Conservation (phyloP, 2,329 filamentous ascomycete genomes). For the Ophiostoma pallidulum region DNA sequence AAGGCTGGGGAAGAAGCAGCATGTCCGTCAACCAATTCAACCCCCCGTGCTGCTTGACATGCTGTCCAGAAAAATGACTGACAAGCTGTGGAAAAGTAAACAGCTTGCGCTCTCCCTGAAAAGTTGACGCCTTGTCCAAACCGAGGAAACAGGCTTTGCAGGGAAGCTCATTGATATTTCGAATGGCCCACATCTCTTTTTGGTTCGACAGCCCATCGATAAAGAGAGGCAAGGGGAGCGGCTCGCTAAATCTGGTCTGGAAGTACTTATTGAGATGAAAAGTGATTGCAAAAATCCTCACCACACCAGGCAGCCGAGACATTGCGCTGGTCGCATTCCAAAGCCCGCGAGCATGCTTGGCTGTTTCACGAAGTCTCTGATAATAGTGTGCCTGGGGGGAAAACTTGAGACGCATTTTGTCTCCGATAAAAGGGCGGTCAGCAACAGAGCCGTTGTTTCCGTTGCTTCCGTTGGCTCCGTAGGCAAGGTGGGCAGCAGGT, state of each 20-base stretch:
- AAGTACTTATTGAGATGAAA: conserved; percentile 53
- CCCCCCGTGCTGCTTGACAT: conserved; percentile 28
- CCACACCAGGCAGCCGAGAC: conserved; percentile 50
- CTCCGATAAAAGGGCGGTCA: too few relatives aligned
- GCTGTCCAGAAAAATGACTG: conserved; percentile 44
- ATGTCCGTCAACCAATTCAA: conserved; percentile 39
- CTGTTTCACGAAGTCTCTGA: conserved; percentile 41
- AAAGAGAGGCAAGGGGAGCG: conserved; percentile 48
- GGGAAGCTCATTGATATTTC: conserved; percentile 42
- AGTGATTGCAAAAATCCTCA: conserved; percentile 55
- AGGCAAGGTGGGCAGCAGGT: background rate
- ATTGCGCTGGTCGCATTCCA: conserved; percentile 54
- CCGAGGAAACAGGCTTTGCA: conserved; percentile 45
- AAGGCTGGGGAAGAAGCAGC: conserved; percentile 32
- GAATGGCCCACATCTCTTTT: conserved; percentile 47
- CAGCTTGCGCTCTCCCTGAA: conserved; percentile 28
- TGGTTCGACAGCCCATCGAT: conserved; percentile 48
- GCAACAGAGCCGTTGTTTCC: too few relatives aligned
- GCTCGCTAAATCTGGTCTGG: conserved; percentile 45
- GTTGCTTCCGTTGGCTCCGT: too few relatives aligned
- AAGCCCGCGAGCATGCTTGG: conserved; percentile 45
- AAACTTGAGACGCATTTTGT: too few relatives aligned
- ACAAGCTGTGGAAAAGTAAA: conserved; percentile 52
- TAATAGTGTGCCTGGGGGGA: conserved; percentile 19
- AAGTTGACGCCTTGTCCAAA: conserved; percentile 21